Conservation (phyloP, 495 filamentous ascomycete genomes). For the Neurospora terricola region DNA sequence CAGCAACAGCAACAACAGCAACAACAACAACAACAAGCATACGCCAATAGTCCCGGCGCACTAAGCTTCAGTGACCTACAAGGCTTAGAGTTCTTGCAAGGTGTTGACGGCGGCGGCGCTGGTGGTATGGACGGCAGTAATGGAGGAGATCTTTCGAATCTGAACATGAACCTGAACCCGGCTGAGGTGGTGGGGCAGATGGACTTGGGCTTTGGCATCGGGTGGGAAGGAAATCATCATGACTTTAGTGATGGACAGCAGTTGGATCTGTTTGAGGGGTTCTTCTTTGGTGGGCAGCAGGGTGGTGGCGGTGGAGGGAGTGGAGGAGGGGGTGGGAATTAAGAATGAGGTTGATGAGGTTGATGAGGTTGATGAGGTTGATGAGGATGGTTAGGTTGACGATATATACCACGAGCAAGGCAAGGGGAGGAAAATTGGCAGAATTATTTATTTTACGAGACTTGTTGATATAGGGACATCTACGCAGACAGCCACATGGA, state of each 20-base stretch:
- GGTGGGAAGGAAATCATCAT: conserved; percentile 60
- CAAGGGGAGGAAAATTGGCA: not conserved
- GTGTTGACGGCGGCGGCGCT: conserved; percentile 5
- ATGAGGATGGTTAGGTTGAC: not conserved
- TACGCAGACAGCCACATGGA: not conserved
- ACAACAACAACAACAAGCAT: conserved; percentile 5
- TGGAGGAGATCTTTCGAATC: conserved; percentile 14
- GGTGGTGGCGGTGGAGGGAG: conserved; percentile 8
- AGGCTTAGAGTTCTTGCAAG: conserved; percentile 38
- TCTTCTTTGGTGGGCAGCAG: conserved; percentile 68
- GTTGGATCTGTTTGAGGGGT: conserved; percentile 82
- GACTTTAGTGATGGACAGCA: conserved; percentile 71
- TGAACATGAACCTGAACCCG: not conserved
- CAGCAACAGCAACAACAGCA: conserved; percentile 6
- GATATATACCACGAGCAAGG: not conserved
- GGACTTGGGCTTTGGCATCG: conserved; percentile 67
- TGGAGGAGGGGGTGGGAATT: not conserved
- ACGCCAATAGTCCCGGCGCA: conserved; percentile 8
- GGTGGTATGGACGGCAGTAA: conserved; percentile 12
- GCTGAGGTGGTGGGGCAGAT: conserved; percentile 25
- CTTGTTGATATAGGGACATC: not conserved
- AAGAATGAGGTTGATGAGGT: not conserved
- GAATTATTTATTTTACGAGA: not conserved
- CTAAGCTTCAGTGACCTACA: conserved; percentile 31
- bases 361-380: not conserved